Conservation (phyloP, 2,329 filamentous ascomycete genomes). For the Niveomyces coronatus region DNA sequence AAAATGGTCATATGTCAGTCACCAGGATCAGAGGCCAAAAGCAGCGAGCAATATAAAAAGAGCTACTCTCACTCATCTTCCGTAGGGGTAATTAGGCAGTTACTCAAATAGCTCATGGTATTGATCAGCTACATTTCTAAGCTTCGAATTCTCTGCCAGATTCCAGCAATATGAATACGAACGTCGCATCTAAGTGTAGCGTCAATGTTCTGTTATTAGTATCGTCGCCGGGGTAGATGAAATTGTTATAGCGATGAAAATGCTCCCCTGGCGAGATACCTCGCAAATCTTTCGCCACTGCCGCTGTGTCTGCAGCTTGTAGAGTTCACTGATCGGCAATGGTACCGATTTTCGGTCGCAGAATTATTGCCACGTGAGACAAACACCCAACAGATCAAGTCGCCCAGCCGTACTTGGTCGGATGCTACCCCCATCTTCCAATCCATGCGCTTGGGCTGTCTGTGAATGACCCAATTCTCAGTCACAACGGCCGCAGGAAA, state of each 20-base stretch:
- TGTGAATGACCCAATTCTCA: no score
- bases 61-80: no score
- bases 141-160: not conserved
- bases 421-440: not conserved
- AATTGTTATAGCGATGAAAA: not conserved
- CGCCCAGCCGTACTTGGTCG: not conserved
- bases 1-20: no score
- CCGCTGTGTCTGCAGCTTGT: not conserved
- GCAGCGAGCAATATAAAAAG: no score
- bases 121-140: not conserved
- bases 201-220: not conserved
- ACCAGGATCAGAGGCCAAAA: no score
- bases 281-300: not conserved
- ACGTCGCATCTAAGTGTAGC: not conserved
- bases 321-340: not conserved
- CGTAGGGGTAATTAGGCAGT: not conserved
- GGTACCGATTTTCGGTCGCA: not conserved
- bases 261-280: not conserved
- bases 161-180: not conserved
- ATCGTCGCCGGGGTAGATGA: not conserved
- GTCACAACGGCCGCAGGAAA: no score
- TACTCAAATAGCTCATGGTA: not conserved
- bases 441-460: no score
- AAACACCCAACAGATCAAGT: not conserved
- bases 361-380: not conserved